Percentiles rank a stretch among this genome's conserved stretches.
These are phyloP conservation scores for Annona squamosa DNA, from an alignment of 164 flowering plant species.

Conservation along the genomic window DNA sequence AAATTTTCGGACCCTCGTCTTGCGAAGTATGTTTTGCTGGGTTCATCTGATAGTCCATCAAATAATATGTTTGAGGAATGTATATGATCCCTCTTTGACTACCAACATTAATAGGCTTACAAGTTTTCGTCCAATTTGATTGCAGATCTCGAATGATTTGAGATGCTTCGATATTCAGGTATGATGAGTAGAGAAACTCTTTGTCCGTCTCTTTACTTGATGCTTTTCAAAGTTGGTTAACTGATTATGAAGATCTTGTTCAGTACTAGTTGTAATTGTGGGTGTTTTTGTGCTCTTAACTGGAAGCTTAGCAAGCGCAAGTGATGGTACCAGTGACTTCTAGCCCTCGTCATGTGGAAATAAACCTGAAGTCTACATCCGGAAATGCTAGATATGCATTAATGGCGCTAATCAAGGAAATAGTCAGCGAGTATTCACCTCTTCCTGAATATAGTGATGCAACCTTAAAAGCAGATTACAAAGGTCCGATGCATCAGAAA, in stretches of 20 bases:
- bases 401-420: slow-evolving; percentile 58
- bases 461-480: slow-evolving; percentile 44
- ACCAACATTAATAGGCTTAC: background rate
- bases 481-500: slow-evolving; percentile 33
- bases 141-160: slow-evolving; percentile 54
- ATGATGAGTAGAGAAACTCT: slow-evolving; percentile 1
- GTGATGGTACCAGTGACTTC: slow-evolving; percentile 48
- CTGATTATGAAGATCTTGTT: background rate
- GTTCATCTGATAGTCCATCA: background rate
- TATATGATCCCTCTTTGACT: background rate
- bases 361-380: slow-evolving; percentile 44
- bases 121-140: background rate
- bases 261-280: background rate
- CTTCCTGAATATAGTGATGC: slow-evolving; percentile 50
- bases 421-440: slow-evolving; percentile 28
- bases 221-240: background rate
- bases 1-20: slow-evolving; percentile 51
- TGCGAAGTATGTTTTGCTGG: slow-evolving; percentile 43
- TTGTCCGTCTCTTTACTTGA: background rate
- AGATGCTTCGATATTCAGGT: slow-evolving; percentile 51
- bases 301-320: slow-evolving; percentile 50
- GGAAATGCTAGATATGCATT: slow-evolving; percentile 50
- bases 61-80: background rate
- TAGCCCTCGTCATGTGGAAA: slow-evolving; percentile 67
- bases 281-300: slow-evolving; percentile 9